Evolutionary conservation across 805 yeast species (phyloP).

Genomic region (Candida vartiovaarae): DNA sequence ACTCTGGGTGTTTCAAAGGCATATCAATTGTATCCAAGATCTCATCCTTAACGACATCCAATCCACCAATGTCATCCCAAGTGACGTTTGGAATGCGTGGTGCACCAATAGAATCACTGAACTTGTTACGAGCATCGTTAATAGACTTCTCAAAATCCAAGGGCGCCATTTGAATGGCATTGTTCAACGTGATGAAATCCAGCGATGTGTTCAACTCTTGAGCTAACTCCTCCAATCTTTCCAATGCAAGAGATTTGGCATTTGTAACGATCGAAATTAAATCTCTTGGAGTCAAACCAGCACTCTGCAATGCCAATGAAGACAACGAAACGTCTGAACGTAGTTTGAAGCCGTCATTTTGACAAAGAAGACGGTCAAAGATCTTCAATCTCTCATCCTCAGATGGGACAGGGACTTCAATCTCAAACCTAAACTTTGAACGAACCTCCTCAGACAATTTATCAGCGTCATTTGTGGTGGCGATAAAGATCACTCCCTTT

Average conservation of each 20-base stretch:
- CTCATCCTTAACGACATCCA: slow-evolving; percentile 84
- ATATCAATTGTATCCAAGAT: slow-evolving; percentile 92
- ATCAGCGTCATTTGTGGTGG: slow-evolving; percentile 65
- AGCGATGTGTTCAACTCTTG: slow-evolving; percentile 9
- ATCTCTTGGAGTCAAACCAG: slow-evolving; percentile 87
- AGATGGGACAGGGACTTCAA: slow-evolving; percentile 67
- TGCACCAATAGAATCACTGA: slow-evolving; percentile 93
- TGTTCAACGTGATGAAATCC: slow-evolving; percentile 32
- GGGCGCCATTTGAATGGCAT: slow-evolving; percentile 45
- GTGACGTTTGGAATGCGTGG: slow-evolving; percentile 91
- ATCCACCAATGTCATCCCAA: slow-evolving; percentile 98
- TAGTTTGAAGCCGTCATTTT: slow-evolving; percentile 13
- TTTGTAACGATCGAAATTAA: slow-evolving; percentile 60
- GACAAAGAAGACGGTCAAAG: slow-evolving; percentile 43
- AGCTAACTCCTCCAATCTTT: slow-evolving; percentile 33
- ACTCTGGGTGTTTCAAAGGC: slow-evolving; percentile 90
- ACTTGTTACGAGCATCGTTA: slow-evolving; percentile 75
- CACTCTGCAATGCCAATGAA: slow-evolving; percentile 74
- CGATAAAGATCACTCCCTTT: slow-evolving; percentile 45
- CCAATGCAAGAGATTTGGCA: slow-evolving; percentile 53
- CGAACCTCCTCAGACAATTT: slow-evolving; percentile 58
- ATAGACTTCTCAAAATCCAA: slow-evolving; percentile 65
- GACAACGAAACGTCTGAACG: slow-evolving; percentile 47
- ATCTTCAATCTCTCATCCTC: slow-evolving; percentile 68
- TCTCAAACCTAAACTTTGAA: slow-evolving; percentile 67